Evolutionary conservation across 1,284 basidiomycete species (phyloP).

Genomic region (Sparassis latifolia): DNA sequence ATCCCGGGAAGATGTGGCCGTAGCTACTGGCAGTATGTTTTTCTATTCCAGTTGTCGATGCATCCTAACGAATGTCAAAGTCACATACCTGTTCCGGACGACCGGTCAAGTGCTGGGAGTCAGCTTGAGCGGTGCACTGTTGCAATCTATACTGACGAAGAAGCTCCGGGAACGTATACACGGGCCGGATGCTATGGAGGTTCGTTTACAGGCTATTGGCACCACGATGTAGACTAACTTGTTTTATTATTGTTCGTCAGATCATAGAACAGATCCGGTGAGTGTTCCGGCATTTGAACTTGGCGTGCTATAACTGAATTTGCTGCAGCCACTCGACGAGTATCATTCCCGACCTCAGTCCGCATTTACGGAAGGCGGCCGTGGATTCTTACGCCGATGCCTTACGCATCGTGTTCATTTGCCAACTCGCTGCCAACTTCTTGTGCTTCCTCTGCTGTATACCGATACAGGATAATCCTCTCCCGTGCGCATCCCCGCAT

Average conservation of each 20-base stretch:
- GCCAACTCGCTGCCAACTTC: conserved; percentile 59
- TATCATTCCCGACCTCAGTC: conserved; percentile 70
- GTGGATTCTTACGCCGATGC: conserved; percentile 80
- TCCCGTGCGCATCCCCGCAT: conserved; percentile 48
- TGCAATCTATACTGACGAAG: conserved; percentile 68
- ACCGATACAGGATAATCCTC: conserved; percentile 68
- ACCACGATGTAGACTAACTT: no score
- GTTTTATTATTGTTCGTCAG: conserved; percentile 27
- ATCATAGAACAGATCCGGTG: conserved; percentile 68
- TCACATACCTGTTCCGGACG: conserved; percentile 86
- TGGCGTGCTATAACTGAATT: not conserved
- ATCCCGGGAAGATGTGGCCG: conserved; percentile 74
- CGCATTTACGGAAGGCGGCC: conserved; percentile 58
- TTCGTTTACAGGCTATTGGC: conserved; percentile 21
- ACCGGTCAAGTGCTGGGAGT: conserved; percentile 90
- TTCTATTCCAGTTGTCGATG: not conserved
- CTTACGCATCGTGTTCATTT: conserved; percentile 82
- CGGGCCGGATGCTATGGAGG: conserved; percentile 68
- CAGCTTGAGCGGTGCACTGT: conserved; percentile 72
- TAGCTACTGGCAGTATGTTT: conserved; percentile 80
- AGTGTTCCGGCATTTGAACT: conserved; percentile 7
- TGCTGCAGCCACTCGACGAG: conserved; percentile 67
- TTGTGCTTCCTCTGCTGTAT: conserved; percentile 58
- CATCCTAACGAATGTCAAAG: conserved; percentile 31
- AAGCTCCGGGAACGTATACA: conserved; percentile 67